A percentile compares a stretch with the other conserved stretches of the same genome.
These are phyloP conservation scores for Scleromitrula shiraiana DNA, from an alignment of 2,329 filamentous ascomycete species.

Conservation along the genomic window DNA sequence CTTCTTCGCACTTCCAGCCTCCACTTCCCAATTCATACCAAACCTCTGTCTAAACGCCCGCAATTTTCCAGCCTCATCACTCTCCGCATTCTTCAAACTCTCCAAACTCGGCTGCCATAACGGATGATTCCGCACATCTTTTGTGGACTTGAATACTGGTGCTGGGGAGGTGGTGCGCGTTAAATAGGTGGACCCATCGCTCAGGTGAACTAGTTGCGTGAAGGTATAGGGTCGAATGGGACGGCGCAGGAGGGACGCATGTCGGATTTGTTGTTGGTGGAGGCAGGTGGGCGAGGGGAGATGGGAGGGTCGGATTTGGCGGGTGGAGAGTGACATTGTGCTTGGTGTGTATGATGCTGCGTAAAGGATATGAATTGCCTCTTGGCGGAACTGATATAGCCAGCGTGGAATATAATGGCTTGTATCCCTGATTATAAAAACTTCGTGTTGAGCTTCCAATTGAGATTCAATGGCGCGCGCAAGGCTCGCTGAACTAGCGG, in stretches of 20 bases:
- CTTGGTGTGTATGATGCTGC: not conserved
- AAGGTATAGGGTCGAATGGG: conserved; percentile 93
- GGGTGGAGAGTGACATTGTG: conserved; percentile 17
- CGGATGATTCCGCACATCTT: conserved; percentile 83
- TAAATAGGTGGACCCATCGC: conserved; percentile 80
- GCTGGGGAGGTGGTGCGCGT: conserved; percentile 68
- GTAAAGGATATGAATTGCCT: not conserved
- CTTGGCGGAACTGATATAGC: too few relatives aligned
- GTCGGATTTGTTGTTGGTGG: conserved; percentile 37
- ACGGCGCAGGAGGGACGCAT: conserved; percentile 77
- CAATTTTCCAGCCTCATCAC: conserved; percentile 87
- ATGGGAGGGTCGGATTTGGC: conserved; percentile 17
- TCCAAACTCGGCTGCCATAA: conserved; percentile 85
- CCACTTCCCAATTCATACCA: conserved; percentile 73
- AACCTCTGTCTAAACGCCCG: conserved; percentile 80
- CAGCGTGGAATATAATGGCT: too few relatives aligned
- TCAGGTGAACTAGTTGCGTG: conserved; percentile 89
- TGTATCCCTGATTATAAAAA: too few relatives aligned
- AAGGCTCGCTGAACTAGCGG: too few relatives aligned
- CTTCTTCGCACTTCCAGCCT: conserved; percentile 19
- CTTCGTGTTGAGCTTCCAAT: too few relatives aligned
- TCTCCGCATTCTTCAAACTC: conserved; percentile 78
- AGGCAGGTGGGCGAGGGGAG: conserved; percentile 2
- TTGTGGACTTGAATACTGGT: conserved; percentile 51
- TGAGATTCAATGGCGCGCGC: too few relatives aligned